Evolutionary conservation across 2,329 filamentous ascomycete genomes (phyloP), one percentile per base, ranked within the genome.

Genomic region (Pseudocercospora musae): DNA sequence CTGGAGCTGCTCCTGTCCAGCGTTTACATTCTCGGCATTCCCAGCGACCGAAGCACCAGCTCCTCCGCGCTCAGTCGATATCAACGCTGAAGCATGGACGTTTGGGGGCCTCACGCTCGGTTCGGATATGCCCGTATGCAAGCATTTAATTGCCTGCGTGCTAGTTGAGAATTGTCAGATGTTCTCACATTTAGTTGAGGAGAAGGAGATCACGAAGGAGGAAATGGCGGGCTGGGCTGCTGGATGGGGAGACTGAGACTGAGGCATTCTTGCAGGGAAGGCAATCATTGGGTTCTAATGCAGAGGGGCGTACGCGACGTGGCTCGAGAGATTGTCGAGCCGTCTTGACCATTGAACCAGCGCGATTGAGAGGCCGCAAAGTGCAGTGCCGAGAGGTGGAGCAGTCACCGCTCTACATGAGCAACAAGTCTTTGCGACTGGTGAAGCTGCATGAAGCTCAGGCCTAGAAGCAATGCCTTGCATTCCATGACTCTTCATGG

Each of bases 1-100:
- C 1, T 98, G 95, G 95, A 92, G 89, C 75, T 99, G 95, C 76
- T 91, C 87, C 0, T 99, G 95, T 78, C 89, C 92, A 3, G 88
- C 87, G 1, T 98, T 98, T 75, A 84, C 89, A 0, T 88, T 96
- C 65, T 81, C 88, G 20, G 85, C 88, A 2, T 93, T 92, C 69
- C 75, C 79, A 2, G 75, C 76, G 18, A n/a, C n/a, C n/a, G n/a
- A n/a, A n/a, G n/a, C n/a, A n/a, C n/a, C n/a, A n/a, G n/a, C n/a
- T n/a, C n/a, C n/a, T n/a, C n/a, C n/a, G 5, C 33, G 33, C 33
- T 37, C 13, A 37, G 15, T 8, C 33, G n/a, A 15, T 6, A 37
- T n/a, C 13, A 44, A 27, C n/a, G n/a, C n/a, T 15, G 33, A 57
- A 10, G 13, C 52, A n/a, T 68, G 67, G 63, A 27, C 42, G 2